Evolutionary conservation across 345 rosid genomes (phyloP), one percentile per base, ranked within the genome.

Genomic region (Hibiscus syriacus): DNA sequence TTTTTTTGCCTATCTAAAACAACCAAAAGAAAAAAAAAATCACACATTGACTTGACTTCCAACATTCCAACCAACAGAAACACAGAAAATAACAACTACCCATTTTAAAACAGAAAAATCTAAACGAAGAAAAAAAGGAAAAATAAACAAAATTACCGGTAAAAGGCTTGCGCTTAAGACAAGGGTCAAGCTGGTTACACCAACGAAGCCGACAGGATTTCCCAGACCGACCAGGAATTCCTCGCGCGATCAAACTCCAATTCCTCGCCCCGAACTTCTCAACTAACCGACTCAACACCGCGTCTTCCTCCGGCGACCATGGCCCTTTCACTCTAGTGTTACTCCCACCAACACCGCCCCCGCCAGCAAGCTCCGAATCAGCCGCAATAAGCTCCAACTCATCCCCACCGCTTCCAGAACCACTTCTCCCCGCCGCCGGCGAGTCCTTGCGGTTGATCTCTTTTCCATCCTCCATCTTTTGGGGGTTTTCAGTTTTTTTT

Each of bases 181-280:
- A 79, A 72, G 94, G 97, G 59, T 90, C 92, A 46, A 90, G 97
- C 80, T 90, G 94, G 73, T 90, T 87, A 72, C 96, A 90, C 96
- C 96, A 87, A 6, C 92, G 75, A 52, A 90, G 87, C 36, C 96
- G 84, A 68, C 97, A 90, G 0, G 97, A 90, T 81, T 90, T 90
- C 34, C 93, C 97, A 19, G 92, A 87, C 17, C 94, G 86, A 56
- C 94, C 94, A 5, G 92, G 90, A 64, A 87, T 82, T 26, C 96
- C 96, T 27, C 89, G 83, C 11, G 92, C 92, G 75, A 89, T 89
- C 86, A 84, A 70, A 58, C 96, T 85, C 96, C 96, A 89, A 70
- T 89, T 87, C 81, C 92, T 84, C 6, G 92, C 84, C 23, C 92
- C 92, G 34, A 87, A 81, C 79, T 82, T 86, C 41, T 19, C 73